phyloP scores from a whole-genome alignment of 306 rosid genomes.

The Morella rubra region DNA sequence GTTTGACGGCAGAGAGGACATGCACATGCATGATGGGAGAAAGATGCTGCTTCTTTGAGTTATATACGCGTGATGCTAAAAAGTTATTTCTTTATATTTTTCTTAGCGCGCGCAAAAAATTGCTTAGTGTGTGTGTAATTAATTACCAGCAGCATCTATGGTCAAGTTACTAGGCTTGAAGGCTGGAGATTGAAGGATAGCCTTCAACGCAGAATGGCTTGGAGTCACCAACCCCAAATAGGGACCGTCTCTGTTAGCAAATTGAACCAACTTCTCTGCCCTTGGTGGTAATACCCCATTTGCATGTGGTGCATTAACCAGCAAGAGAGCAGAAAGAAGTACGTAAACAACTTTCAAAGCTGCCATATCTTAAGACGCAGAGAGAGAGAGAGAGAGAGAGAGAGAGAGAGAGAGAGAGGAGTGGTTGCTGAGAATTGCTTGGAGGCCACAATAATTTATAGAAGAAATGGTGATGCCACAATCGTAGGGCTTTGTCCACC shows the following conservation, averaged over 20 bases:
- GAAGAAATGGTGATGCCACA: too few species aligned
- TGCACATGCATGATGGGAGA: too few species aligned
- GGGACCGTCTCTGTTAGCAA: conserved; percentile 43
- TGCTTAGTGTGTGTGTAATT: neutral
- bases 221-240: conserved; percentile 59
- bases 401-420: neutral
- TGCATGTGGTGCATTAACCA: conserved; percentile 28
- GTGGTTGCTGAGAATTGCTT: too few species aligned
- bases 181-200: conserved; percentile 47
- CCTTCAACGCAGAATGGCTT: conserved; percentile 43
- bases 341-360: neutral
- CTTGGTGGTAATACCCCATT: conserved; percentile 32
- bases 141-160: conserved; percentile 46
- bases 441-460: too few species aligned
- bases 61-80: too few species aligned
- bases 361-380: conserved; percentile 16
- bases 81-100: neutral
- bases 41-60: too few species aligned
- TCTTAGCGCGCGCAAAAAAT: too few species aligned
- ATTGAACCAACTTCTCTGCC: conserved; percentile 21
- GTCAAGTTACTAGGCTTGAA: conserved; percentile 26
- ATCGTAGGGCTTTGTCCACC: too few species aligned
- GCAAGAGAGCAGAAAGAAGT: conserved; percentile 20
- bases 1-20: too few species aligned
- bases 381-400: neutral